phyloP scores from a whole-genome alignment of 495 filamentous ascomycete species.

The Immersiella caudata region DNA sequence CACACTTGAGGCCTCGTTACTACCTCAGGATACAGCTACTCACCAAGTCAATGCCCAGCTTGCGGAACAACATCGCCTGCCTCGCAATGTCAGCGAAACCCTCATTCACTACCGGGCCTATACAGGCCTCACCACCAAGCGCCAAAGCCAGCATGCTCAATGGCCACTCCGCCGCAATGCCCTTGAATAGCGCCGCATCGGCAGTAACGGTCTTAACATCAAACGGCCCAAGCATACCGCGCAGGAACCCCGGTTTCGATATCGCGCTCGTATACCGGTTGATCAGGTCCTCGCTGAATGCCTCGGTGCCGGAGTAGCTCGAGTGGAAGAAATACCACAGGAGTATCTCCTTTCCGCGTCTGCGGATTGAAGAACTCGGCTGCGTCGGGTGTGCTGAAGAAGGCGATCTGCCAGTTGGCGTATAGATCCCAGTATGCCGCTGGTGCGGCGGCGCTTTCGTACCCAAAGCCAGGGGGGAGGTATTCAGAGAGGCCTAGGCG shows the following conservation, averaged over 20 bases:
- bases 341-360: conserved; percentile 43
- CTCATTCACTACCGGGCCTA: conserved; percentile 11
- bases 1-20: background rate
- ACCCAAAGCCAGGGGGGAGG: conserved; percentile 43
- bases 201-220: conserved; percentile 12
- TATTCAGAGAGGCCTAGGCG: conserved; percentile 42
- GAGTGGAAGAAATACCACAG: conserved; percentile 50
- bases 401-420: conserved; percentile 47
- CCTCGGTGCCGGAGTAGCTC: conserved; percentile 33
- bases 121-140: conserved; percentile 32
- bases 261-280: conserved; percentile 29
- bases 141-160: conserved; percentile 21
- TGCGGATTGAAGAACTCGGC: conserved; percentile 46
- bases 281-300: conserved; percentile 28
- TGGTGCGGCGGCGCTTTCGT: conserved; percentile 31
- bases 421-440: conserved; percentile 40
- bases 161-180: conserved; percentile 16
- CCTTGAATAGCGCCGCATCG: conserved; percentile 31
- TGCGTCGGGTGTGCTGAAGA: conserved; percentile 48
- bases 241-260: conserved; percentile 33
- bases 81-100: conserved; percentile 18
- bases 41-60: conserved; percentile 36
- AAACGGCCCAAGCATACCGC: conserved; percentile 34
- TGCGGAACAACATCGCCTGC: conserved; percentile 31
- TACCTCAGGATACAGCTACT: conserved; percentile 13